Percentiles rank a stretch among this genome's conserved stretches.
phyloP scores from a whole-genome alignment of 2,329 filamentous ascomycete genomes.

The Aspergillus intermedius region DNA sequence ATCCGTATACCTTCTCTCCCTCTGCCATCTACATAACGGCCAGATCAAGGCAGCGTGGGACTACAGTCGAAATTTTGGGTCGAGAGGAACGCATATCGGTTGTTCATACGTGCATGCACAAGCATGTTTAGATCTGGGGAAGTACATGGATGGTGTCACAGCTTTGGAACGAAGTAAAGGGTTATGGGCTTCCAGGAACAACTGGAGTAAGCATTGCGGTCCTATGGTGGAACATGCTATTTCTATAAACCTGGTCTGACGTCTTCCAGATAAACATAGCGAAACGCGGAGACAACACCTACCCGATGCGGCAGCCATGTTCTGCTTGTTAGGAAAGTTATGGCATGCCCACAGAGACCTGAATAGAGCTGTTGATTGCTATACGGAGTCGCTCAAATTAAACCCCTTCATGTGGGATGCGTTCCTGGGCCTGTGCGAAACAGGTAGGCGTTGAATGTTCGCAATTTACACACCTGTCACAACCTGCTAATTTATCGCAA shows the following conservation, averaged over 20 bases:
- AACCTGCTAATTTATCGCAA: conserved; percentile 30
- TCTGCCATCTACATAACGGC: conserved; percentile 76
- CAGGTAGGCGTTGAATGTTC: conserved; percentile 38
- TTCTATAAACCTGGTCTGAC: conserved; percentile 2
- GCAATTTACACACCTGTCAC: neutral
- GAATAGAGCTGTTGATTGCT: conserved; percentile 76
- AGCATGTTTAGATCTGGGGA: conserved; percentile 72
- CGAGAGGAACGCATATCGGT: conserved; percentile 68
- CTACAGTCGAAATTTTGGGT: conserved; percentile 63
- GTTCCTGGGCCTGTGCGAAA: conserved; percentile 81
- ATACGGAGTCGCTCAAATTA: conserved; percentile 77
- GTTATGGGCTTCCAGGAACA: conserved; percentile 69
- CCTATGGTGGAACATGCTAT: neutral
- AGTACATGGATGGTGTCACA: conserved; percentile 70
- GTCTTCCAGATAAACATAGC: conserved; percentile 57
- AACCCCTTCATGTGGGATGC: conserved; percentile 99
- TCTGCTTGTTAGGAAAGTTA: conserved; percentile 78
- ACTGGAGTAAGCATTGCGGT: conserved; percentile 59
- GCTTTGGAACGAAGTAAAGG: conserved; percentile 75
- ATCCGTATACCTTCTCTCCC: conserved; percentile 71
- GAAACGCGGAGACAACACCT: conserved; percentile 65
- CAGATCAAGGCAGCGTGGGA: conserved; percentile 84
- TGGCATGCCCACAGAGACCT: conserved; percentile 73
- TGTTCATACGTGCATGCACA: conserved; percentile 91
- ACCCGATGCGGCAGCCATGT: conserved; percentile 78